Conservation (phyloP, 2,329 filamentous ascomycete genomes). For the Pseudogymnoascus sp. region DNA sequence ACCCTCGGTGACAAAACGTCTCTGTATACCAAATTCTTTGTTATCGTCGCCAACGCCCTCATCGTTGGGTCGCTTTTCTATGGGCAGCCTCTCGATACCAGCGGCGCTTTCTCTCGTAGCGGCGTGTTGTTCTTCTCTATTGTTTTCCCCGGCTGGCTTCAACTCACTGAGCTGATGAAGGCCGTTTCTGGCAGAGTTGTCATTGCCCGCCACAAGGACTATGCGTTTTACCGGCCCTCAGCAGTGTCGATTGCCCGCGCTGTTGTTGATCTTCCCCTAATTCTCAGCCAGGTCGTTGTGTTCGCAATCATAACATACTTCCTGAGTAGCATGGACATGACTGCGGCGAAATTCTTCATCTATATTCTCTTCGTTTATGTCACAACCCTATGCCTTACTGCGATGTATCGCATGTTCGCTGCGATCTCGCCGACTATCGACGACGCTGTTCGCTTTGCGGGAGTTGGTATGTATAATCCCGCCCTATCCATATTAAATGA, state of each 20-base stretch:
- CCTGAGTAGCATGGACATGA: conserved; percentile 48
- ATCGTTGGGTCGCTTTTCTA: conserved; percentile 62
- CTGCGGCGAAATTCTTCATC: conserved; percentile 51
- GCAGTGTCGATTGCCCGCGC: conserved; percentile 51
- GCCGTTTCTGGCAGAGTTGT: conserved; percentile 55
- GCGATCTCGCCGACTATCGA: conserved; percentile 50
- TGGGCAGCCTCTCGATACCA: conserved; percentile 47
- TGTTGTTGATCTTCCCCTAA: conserved; percentile 45
- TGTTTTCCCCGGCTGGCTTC: conserved; percentile 52
- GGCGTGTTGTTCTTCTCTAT: conserved; percentile 58
- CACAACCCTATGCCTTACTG: conserved; percentile 49
- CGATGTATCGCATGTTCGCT: conserved; percentile 47
- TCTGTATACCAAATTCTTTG: conserved; percentile 29
- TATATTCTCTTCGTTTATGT: conserved; percentile 48
- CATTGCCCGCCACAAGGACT: conserved; percentile 49
- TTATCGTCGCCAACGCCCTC: conserved; percentile 53
- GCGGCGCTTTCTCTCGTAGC: conserved; percentile 54
- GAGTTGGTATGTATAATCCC: conserved; percentile 24
- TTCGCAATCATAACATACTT: conserved; percentile 56
- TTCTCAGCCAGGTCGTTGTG: conserved; percentile 47
- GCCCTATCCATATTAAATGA: no score
- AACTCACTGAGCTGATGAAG: conserved; percentile 58
- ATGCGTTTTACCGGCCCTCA: conserved; percentile 49
- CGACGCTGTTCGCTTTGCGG: conserved; percentile 49
- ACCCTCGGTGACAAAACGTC: conserved; percentile 56